Base-by-base conservation (phyloP, 305 asterid genomes). In the Ilex paraguariensis region DNA sequence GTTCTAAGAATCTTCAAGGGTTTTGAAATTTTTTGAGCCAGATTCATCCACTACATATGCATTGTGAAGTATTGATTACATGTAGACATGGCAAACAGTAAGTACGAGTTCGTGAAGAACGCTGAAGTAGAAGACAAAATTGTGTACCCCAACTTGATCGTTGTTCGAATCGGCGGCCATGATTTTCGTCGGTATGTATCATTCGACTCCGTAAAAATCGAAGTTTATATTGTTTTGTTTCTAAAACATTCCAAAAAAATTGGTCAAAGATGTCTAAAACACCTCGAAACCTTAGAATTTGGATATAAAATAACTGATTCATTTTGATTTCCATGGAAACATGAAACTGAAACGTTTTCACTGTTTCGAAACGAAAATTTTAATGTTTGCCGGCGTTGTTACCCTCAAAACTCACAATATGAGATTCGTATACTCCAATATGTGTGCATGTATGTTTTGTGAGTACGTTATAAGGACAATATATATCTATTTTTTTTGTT, bases 21-120 rank as follows among this genome's bases (percentile, higher is more conserved):
- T 32, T 71, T 21, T 21, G 28, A 21, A 21, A 21, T 21, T 21
- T 21, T 21, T 1, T 21, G 28, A 21, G 28, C 28, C 28, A 21
- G 28, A 21, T 21, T 21, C 28, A 21, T 21, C 28, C 28, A 1
- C 28, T 21, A 1, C 28, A 21, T 21, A 21, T 21, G 28, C 28
- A 21, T 21, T 21, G 28, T 21, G 28, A 21, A 21, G 28, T 21
- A 21, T 21, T 21, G 28, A 21, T 21, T 21, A 21, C 28, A 21
- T 21, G 2, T 21, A 21, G 71, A 65, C 36, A 91, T 88, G 98
- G 96, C 95, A n/a, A 86, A 88, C 60, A 86, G 94, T 82, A 86
- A 77, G 77, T 91, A 86, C 28, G 95, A 88, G 77, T 91, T 88
- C 13, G 95, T 86, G 44, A 88, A 88, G 73, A 65, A 80, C 6